Percentiles rank a stretch among this genome's conserved stretches.
phyloP scores from a whole-genome alignment of 75 land plant genomes.

The Sequoia sempervirens region DNA sequence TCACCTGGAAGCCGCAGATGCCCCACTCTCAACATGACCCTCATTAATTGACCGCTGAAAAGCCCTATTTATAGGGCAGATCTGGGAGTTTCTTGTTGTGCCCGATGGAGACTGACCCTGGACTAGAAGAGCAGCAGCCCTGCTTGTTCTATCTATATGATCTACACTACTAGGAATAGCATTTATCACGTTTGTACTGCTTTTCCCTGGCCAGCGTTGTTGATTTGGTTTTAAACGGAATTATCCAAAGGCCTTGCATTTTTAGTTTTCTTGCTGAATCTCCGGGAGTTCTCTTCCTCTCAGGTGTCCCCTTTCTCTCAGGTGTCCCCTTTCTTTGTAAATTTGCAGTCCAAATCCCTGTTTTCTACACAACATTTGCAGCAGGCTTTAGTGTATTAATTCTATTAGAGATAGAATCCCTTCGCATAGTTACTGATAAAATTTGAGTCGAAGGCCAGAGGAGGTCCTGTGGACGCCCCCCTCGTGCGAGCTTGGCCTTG shows the following conservation, averaged over 20 bases:
- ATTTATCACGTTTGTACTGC: conserved; percentile 37
- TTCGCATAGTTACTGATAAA: conserved; percentile 51
- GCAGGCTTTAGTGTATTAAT: conserved; percentile 58
- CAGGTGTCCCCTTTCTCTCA: conserved; percentile 48
- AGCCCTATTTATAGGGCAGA: conserved; percentile 23
- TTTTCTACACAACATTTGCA: conserved; percentile 51
- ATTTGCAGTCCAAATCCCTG: conserved; percentile 14
- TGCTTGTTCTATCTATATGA: conserved; percentile 44
- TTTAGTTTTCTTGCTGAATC: conserved; percentile 56
- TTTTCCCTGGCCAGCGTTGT: conserved; percentile 69
- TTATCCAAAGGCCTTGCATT: conserved; percentile 75
- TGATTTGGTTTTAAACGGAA: conserved; percentile 52
- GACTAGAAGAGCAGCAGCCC: conserved; percentile 13
- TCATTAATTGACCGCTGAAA: conserved; percentile 39
- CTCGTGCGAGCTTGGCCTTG: conserved; percentile 19
- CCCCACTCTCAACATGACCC: conserved; percentile 2
- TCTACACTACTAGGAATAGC: conserved; percentile 55
- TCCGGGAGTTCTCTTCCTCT: conserved; percentile 56
- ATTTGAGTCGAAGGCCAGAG: conserved; percentile 78
- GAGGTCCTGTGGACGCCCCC: conserved; percentile 42
- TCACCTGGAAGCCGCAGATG: conserved; percentile 12
- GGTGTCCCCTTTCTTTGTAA: conserved; percentile 41
- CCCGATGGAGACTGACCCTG: conserved; percentile 43
- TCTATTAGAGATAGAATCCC: conserved; percentile 37
- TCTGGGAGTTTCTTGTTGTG: conserved; percentile 14